phyloP scores from a whole-genome alignment of 257 asterid genomes.

The Przewalskia tangutica region DNA sequence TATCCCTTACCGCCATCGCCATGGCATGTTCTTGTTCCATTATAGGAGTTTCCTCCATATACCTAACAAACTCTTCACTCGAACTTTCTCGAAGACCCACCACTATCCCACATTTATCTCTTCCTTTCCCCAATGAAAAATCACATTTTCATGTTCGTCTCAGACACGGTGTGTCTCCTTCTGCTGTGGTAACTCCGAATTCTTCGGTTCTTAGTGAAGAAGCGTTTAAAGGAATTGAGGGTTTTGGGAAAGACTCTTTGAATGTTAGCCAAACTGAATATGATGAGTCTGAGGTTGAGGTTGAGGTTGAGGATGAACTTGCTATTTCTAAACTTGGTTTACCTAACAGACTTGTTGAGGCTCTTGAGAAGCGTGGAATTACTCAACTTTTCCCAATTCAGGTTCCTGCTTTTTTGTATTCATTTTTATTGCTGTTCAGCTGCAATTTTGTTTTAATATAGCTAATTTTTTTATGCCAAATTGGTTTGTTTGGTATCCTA shows the following conservation, averaged over 20 bases:
- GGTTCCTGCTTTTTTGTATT: slow-evolving; percentile 13
- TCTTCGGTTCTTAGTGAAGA: slow-evolving; percentile 78
- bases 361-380: slow-evolving; percentile 73
- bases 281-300: slow-evolving; percentile 24
- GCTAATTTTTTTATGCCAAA: background rate
- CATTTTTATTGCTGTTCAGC: background rate
- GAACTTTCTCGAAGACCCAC: slow-evolving; percentile 32
- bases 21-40: slow-evolving; percentile 50
- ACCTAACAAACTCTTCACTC: slow-evolving; percentile 39
- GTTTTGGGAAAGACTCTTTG: slow-evolving; percentile 34
- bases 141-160: slow-evolving; percentile 22
- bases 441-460: background rate
- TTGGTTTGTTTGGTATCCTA: background rate
- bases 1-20: slow-evolving; percentile 10
- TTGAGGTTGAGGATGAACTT: slow-evolving; percentile 37
- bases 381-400: slow-evolving; percentile 82
- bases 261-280: slow-evolving; percentile 36
- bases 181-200: slow-evolving; percentile 61
- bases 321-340: slow-evolving; percentile 54
- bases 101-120: slow-evolving; percentile 27
- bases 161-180: slow-evolving; percentile 17
- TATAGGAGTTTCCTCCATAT: slow-evolving; percentile 54
- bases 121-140: slow-evolving; percentile 37
- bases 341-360: slow-evolving; percentile 65
- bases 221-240: slow-evolving; percentile 75